A percentile compares a stretch with the other conserved stretches of the same genome.
Evolutionary conservation across 768 basidiomycete species (phyloP).

Genomic region (Trametes cingulata): DNA sequence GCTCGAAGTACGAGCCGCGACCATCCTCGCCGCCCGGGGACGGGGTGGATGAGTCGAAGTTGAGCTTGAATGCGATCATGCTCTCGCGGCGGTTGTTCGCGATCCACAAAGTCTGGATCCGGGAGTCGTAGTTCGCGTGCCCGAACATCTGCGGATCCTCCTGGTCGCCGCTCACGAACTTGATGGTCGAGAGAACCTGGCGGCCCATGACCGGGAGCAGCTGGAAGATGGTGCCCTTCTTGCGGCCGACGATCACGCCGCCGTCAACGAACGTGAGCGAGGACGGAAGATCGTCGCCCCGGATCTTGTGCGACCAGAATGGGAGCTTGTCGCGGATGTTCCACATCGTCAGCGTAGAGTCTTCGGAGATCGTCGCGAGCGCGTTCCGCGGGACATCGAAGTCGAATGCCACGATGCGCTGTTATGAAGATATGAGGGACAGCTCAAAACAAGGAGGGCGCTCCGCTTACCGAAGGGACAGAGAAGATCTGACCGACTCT

Average conservation of each 20-base stretch:
- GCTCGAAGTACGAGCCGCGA: conserved; percentile 63
- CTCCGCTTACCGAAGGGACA: conserved; percentile 62
- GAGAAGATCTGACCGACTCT: conserved; percentile 69
- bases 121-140: conserved; percentile 80
- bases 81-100: conserved; percentile 85
- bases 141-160: conserved; percentile 89
- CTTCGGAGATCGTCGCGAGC: conserved; percentile 79
- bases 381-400: conserved; percentile 79
- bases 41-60: conserved; percentile 59
- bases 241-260: conserved; percentile 82
- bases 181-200: conserved; percentile 73
- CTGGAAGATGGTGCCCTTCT: conserved; percentile 84
- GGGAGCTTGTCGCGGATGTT: conserved; percentile 75
- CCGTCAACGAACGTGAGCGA: conserved; percentile 84
- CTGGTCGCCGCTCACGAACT: conserved; percentile 66
- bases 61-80: conserved; percentile 77
- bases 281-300: conserved; percentile 79
- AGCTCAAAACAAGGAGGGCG: not conserved
- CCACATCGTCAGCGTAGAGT: conserved; percentile 82
- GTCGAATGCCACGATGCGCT: conserved; percentile 84
- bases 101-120: conserved; percentile 86
- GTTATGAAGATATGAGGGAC: conserved; percentile 5
- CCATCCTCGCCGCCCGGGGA: conserved; percentile 58
- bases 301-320: conserved; percentile 74
- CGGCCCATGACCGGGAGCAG: conserved; percentile 75